Conservation (phyloP, 2,329 filamentous ascomycete genomes). For the Colletotrichum spaethianum region DNA sequence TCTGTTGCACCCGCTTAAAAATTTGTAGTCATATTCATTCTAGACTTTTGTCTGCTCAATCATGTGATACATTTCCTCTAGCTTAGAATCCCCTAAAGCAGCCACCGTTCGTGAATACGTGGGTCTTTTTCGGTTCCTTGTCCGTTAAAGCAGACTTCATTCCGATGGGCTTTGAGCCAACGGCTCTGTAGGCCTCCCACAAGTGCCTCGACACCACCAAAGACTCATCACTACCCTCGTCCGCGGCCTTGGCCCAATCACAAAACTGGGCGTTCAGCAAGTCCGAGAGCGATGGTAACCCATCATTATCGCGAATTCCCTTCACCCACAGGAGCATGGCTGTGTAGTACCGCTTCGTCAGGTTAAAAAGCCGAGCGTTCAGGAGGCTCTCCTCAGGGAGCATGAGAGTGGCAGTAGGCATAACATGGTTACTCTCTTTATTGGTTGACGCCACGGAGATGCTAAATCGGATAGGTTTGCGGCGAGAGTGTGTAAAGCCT, state of each 20-base stretch:
- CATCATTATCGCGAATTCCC: background rate
- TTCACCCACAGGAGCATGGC: conserved; percentile 7
- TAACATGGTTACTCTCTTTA: background rate
- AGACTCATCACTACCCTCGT: background rate
- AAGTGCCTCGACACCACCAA: background rate
- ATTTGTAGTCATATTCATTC: background rate
- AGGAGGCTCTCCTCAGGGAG: background rate
- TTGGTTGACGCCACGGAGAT: background rate
- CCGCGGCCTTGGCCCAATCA: background rate
- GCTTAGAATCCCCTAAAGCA: background rate
- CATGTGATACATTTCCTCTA: background rate
- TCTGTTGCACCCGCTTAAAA: background rate
- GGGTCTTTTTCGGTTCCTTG: background rate
- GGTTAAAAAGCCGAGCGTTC: background rate
- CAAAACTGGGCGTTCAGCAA: background rate
- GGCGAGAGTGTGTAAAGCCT: background rate
- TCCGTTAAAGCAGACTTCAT: background rate
- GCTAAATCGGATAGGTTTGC: background rate
- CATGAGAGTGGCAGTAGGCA: background rate
- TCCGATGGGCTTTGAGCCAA: background rate
- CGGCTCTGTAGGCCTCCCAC: background rate
- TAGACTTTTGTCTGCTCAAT: background rate
- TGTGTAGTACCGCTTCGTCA: conserved; percentile 12
- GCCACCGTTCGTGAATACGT: background rate
- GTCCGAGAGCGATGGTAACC: background rate